Conservation (phyloP, 176 grass and related monocot genomes). For the Ananas comosus region DNA sequence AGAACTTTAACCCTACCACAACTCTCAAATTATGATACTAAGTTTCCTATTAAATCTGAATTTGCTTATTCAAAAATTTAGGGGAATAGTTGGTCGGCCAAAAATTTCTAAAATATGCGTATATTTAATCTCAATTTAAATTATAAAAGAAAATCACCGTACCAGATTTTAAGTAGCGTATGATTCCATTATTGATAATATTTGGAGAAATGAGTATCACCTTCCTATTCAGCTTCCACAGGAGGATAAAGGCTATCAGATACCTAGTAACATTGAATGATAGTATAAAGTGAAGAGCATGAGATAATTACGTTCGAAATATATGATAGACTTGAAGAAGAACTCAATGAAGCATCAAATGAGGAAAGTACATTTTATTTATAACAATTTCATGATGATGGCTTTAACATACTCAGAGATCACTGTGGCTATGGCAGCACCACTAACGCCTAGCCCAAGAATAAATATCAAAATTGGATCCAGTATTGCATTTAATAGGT, state of each 20-base stretch:
- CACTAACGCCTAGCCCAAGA: constrained; percentile 79
- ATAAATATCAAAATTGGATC: constrained; percentile 75
- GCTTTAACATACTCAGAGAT: constrained; percentile 71
- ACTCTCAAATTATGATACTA: too few relatives aligned
- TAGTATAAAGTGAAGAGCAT: not conserved
- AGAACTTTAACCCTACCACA: too few relatives aligned
- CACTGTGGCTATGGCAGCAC: constrained; percentile 84
- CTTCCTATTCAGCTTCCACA: constrained; percentile 82
- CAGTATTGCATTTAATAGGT: constrained; percentile 68
- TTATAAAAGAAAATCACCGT: constrained; percentile 10
- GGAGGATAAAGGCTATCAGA: constrained; percentile 55
- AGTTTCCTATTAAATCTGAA: too few relatives aligned
- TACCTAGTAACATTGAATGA: constrained; percentile 51
- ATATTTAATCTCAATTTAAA: constrained; percentile 10
- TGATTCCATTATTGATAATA: constrained; percentile 31
- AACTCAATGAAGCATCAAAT: constrained; percentile 19
- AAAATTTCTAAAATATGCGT: constrained; percentile 6
- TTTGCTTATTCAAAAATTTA: not conserved
- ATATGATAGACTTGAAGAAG: not conserved
- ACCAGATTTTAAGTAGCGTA: constrained; percentile 92
- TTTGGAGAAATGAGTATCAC: constrained; percentile 51
- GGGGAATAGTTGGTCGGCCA: not conserved
- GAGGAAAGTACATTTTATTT: constrained; percentile 23
- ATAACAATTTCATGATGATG: constrained; percentile 20
- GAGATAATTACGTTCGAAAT: not conserved